Percentiles rank a stretch among this genome's conserved stretches.
phyloP scores from a whole-genome alignment of 441 rosid species.

The Rhodomyrtus psidioides region DNA sequence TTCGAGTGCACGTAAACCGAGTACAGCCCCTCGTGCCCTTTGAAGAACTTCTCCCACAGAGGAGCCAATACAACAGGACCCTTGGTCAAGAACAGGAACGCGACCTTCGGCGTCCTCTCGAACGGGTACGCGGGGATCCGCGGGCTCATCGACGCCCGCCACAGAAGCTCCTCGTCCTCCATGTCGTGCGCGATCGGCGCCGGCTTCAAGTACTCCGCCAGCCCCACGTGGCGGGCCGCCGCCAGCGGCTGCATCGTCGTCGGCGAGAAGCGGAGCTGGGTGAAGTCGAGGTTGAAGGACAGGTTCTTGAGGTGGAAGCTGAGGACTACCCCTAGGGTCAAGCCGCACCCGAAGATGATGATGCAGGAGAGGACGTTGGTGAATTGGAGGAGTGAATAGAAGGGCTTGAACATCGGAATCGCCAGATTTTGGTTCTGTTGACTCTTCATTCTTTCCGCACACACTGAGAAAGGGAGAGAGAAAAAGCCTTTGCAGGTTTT shows the following conservation, averaged over 20 bases:
- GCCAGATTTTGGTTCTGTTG: slow-evolving; percentile 24
- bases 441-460: slow-evolving; percentile 30
- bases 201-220: slow-evolving; percentile 34
- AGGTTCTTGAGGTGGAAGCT: slow-evolving; percentile 39
- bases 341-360: slow-evolving; percentile 46
- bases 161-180: slow-evolving; percentile 67
- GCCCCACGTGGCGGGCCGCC: slow-evolving; percentile 4
- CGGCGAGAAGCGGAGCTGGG: slow-evolving; percentile 21
- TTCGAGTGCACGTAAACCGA: slow-evolving; percentile 61
- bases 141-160: slow-evolving; percentile 80
- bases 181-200: slow-evolving; percentile 42
- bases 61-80: slow-evolving; percentile 75
- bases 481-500: neutral
- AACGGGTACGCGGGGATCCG: slow-evolving; percentile 36
- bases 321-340: slow-evolving; percentile 48
- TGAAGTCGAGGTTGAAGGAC: slow-evolving; percentile 30
- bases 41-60: slow-evolving; percentile 75
- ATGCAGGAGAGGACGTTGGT: slow-evolving; percentile 34
- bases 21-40: slow-evolving; percentile 58
- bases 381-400: slow-evolving; percentile 40
- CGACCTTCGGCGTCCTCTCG: slow-evolving; percentile 55
- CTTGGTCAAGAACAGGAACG: slow-evolving; percentile 77
- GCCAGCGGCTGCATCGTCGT: slow-evolving; percentile 1
- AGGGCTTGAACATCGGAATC: slow-evolving; percentile 16
- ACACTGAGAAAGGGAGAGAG: neutral